A percentile compares a stretch with the other conserved stretches of the same genome.
These are phyloP conservation scores for Trametes cubensis DNA, from an alignment of 768 basidiomycete species.

Conservation along the genomic window DNA sequence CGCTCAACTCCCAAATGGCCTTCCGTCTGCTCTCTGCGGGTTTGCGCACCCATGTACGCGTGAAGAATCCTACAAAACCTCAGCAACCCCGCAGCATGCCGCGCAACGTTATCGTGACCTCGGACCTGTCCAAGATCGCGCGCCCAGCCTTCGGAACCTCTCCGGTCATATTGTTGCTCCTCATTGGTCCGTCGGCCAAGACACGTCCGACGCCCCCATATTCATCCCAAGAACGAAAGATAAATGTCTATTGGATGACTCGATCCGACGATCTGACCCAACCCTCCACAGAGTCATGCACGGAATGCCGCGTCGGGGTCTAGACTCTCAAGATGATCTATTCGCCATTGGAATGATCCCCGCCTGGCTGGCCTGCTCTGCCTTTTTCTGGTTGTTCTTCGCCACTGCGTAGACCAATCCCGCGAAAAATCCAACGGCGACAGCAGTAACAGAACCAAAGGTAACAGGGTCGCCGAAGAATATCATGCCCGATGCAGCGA, in stretches of 20 bases:
- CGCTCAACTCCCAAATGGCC: conserved; percentile 2
- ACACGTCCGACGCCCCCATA: conserved; percentile 1
- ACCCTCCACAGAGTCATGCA: conserved; percentile 1
- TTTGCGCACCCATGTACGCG: no score
- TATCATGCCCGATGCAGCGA: conserved; percentile 97
- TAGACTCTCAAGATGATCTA: conserved; percentile 45
- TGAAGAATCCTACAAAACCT: neutral
- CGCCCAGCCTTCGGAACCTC: conserved; percentile 7
- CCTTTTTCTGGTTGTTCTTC: conserved; percentile 89
- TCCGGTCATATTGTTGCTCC: conserved; percentile 5
- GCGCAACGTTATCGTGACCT: conserved; percentile 2
- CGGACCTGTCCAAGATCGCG: conserved; percentile 3
- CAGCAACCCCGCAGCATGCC: neutral
- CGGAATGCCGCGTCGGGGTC: neutral
- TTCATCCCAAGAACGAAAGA: conserved; percentile 11
- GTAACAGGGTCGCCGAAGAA: conserved; percentile 94
- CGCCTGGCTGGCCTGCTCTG: conserved; percentile 55
- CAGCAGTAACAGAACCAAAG: conserved; percentile 84
- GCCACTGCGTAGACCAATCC: conserved; percentile 92
- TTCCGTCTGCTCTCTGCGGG: neutral
- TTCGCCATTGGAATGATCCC: conserved; percentile 64
- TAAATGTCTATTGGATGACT: conserved; percentile 8
- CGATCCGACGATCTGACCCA: neutral
- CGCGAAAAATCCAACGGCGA: conserved; percentile 87
- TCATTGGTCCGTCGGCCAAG: conserved; percentile 6